Base-by-base conservation (phyloP, 345 rosid genomes). In the Balakata baccata region DNA sequence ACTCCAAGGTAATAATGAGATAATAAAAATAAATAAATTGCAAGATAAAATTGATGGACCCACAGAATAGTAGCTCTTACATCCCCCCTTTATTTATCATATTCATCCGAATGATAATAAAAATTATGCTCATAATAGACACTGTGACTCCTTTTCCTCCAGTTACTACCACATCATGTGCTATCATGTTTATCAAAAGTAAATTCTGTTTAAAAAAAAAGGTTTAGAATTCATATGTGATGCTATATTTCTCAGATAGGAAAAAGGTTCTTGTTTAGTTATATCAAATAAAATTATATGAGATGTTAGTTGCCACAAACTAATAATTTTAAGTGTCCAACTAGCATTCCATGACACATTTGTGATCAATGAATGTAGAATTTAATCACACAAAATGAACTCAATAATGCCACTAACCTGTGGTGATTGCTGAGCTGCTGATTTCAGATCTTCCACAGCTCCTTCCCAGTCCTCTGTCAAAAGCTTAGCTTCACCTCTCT, bases 401-500 rank as follows among this genome's bases (percentile, higher is more conserved):
- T 73, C 3, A 60, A 45, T 20, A 56, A 49, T 29, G 25, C 34
- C 20, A 80, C 89, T 54, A 82, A 95, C 98, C 97, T 93, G 97
- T 65, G 98, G 93, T 29, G 93, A 91, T 69, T 72, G 76, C 79
- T 93, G 89, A 78, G 98, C 96, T 11, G 97, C 99, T 39, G 89
- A 76, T 75, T 91, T 91, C 52, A 93, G 77, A 84, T 96, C 99
- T 54, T 85, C 90, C 66, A 96, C 92, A 45, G 99, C 99, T 78
- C 99, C 99, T 88, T 93, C 98, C 94, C 94, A 96, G 73, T 96
- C 98, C 85, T 96, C 99, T 3, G 81, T 81, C 80, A 96, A 81
- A 68, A 93, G 86, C 88, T 91, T 93, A 78, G 99, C 98, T 86
- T 96, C 96, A 72, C 97, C 99, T 72, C 97, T 88, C 99, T 95